These are phyloP conservation scores for Zancudomyces culisetae DNA, from an alignment of 371 early-diverging fungal genomes.

Conservation along the genomic window DNA sequence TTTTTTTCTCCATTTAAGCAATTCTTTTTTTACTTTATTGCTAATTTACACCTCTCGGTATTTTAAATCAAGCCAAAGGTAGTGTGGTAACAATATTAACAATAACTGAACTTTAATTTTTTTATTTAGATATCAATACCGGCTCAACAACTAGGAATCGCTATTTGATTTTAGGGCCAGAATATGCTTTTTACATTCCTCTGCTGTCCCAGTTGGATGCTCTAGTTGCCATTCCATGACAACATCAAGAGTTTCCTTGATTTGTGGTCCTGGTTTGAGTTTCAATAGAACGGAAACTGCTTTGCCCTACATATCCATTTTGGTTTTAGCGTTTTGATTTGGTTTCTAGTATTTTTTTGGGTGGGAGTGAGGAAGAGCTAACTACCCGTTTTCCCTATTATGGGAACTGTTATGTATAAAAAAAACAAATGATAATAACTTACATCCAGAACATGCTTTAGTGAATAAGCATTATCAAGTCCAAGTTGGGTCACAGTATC, in stretches of 20 bases:
- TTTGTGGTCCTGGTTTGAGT: slow-evolving; percentile 39
- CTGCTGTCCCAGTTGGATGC: slow-evolving; percentile 34
- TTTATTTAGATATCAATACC: not conserved
- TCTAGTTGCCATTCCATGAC: slow-evolving; percentile 61
- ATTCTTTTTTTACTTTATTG: not conserved
- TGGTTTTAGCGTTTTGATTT: too few relatives aligned
- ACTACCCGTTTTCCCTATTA: too few relatives aligned
- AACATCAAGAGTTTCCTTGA: slow-evolving; percentile 29
- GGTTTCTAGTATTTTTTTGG: too few relatives aligned
- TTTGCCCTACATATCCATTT: too few relatives aligned
- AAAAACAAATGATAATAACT: too few relatives aligned
- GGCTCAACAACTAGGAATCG: not conserved
- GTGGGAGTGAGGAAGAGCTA: too few relatives aligned
- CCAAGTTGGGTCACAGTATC: slow-evolving; percentile 19
- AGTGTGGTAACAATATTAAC: not conserved
- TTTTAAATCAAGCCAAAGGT: too few relatives aligned
- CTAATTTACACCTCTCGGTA: too few relatives aligned
- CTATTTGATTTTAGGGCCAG: not conserved
- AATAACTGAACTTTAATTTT: not conserved
- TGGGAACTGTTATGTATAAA: too few relatives aligned
- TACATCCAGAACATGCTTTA: slow-evolving; percentile 43
- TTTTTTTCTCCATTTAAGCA: not conserved
- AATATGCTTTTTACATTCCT: slow-evolving; percentile 28
- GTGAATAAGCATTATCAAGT: slow-evolving; percentile 31
- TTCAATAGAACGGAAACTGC: slow-evolving; percentile 31